These are phyloP conservation scores for Volvox reticuliferus DNA, from an alignment of 139 green algal species.

Conservation along the genomic window DNA sequence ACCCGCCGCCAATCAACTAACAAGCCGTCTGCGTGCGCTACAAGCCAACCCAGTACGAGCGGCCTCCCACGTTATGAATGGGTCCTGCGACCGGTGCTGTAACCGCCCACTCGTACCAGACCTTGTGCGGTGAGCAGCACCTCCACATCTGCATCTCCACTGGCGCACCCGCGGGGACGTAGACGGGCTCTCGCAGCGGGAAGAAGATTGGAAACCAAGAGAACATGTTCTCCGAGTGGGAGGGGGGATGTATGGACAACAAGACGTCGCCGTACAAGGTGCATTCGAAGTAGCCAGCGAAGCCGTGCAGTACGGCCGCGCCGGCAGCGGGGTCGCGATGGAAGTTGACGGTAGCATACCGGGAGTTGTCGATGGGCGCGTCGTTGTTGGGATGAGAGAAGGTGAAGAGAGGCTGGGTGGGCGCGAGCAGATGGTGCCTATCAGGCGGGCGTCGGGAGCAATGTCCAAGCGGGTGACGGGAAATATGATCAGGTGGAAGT, in stretches of 20 bases:
- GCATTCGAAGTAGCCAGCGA: constrained; percentile 98
- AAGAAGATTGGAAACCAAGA: constrained; percentile 99
- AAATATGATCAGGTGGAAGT: too few species aligned
- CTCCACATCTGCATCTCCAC: constrained; percentile 93
- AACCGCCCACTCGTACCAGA: constrained; percentile 96
- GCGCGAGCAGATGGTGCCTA: constrained; percentile 68
- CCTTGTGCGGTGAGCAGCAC: constrained; percentile 79
- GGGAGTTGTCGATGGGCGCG: constrained; percentile 82
- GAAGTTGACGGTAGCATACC: constrained; percentile 44
- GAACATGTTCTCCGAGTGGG: constrained; percentile 79
- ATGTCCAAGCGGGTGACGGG: too few species aligned
- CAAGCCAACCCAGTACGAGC: constrained; percentile 88
- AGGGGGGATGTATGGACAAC: constrained; percentile 92
- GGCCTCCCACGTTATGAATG: constrained; percentile 88
- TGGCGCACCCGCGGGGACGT: constrained; percentile 66
- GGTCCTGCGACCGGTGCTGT: constrained; percentile 52
- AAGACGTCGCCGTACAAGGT: constrained; percentile 89
- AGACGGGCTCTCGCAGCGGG: constrained; percentile 85
- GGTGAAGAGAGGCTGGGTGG: constrained; percentile 87
- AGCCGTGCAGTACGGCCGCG: constrained; percentile 84
- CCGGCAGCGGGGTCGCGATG: constrained; percentile 50
- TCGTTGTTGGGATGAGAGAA: constrained; percentile 91
- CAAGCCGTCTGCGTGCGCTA: constrained; percentile 17
- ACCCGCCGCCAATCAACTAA: too few species aligned
- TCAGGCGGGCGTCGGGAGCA: background rate